Percentiles rank a stretch among this genome's conserved stretches.
Evolutionary conservation across 306 rosid genomes (phyloP).

Genomic region (Prunus campanulata): DNA sequence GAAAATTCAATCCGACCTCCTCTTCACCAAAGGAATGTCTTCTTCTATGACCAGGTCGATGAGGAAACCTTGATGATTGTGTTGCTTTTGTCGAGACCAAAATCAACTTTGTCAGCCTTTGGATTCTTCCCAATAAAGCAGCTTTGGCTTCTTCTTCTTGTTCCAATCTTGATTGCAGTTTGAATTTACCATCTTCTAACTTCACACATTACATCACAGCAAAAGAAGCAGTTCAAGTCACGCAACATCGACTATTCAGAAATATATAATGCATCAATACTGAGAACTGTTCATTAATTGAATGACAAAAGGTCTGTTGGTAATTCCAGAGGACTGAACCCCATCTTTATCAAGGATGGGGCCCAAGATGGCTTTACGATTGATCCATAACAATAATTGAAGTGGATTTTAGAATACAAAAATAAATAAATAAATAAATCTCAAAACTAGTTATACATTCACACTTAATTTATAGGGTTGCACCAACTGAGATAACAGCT

Average conservation of each 20-base stretch:
- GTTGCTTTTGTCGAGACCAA: conserved; percentile 89
- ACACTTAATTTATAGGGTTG: conserved; percentile 2
- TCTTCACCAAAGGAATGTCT: conserved; percentile 98
- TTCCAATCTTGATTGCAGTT: conserved; percentile 92
- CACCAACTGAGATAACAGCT: neutral
- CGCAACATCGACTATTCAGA: neutral
- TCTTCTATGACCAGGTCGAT: conserved; percentile 67
- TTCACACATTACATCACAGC: conserved; percentile 43
- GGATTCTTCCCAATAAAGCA: conserved; percentile 94
- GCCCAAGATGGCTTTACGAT: neutral
- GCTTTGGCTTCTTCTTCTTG: conserved; percentile 98
- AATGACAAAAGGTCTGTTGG: neutral
- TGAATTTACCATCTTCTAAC: conserved; percentile 96
- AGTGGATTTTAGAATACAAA: neutral
- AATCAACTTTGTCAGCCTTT: conserved; percentile 91
- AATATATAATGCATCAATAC: neutral
- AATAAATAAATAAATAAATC: neutral
- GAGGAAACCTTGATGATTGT: conserved; percentile 64
- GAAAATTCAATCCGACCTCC: conserved; percentile 43
- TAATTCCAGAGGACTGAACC: neutral
- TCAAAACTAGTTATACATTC: neutral
- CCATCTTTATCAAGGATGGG: neutral
- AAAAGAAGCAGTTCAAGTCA: conserved; percentile 38
- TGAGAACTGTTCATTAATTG: neutral
- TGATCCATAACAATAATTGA: neutral